Evolutionary conservation across 73 alveolate genomes (phyloP), one percentile per base, ranked within the genome.

Genomic region (Urostyla sp.): DNA sequence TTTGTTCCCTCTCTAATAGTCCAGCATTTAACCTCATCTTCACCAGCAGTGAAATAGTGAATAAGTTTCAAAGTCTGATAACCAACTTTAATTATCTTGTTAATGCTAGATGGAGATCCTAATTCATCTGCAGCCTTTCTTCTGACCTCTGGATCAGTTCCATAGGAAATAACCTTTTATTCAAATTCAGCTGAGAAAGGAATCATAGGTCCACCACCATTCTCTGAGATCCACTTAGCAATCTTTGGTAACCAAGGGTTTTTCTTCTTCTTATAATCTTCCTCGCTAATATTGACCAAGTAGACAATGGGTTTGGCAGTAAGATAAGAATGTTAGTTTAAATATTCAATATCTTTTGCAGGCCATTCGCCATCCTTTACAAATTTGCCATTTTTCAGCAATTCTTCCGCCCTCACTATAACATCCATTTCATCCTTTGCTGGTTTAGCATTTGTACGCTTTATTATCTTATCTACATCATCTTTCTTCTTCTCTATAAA

Each of bases 21-120:
- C 99, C 99, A 97, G 89, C 99, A 96, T 84, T 95, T 96, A 26
- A 97, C 99, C 82, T 98, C 99, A 85, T 98, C 99, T 60, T 96
- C 98, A 27, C 99, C 99, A 63, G 99, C 99, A 3, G 99, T 98
- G 95, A 96, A 98, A 92, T 92, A 98, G 72, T 98, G 98, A 63
- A 97, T 92, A 67, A 98, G 86, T 49, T 95, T 94, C 54, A 98
- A 85, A 49, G 98, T 94, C 58, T 79, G 79, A 69, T 97, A 97
- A 11, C 99, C 99, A 40, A 96, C 92, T 69, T 90, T 87, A 50
- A 97, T 95, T 78, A 97, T 84, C 87, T 93, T 95, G 67, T 93
- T 90, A 55, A 96, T 85, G 95, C 89, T 77, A 13, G 98, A 89
- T 36, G 87, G 88, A 26, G 96, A 80, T 66, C 90, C 94, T 88